A percentile compares a stretch with the other conserved stretches of the same genome.
Conservation (phyloP, 768 basidiomycete genomes). For the Boletus sp. region DNA sequence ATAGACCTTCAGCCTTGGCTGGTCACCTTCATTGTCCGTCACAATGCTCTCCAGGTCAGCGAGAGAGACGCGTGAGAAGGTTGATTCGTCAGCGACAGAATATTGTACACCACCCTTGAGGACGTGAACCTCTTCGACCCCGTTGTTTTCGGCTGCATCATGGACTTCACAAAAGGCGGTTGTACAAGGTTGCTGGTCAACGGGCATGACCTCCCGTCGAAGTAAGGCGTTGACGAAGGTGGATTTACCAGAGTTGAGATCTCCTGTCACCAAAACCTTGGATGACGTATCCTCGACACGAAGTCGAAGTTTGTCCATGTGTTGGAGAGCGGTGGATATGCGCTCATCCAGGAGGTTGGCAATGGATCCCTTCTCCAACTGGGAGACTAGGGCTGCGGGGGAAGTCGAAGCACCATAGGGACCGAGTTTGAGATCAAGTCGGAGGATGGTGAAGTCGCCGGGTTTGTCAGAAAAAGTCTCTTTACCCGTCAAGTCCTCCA, state of each 20-base stretch:
- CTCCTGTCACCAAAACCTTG: conserved; percentile 96
- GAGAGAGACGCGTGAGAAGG: conserved; percentile 68
- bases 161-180: conserved; percentile 97
- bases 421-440: conserved; percentile 91
- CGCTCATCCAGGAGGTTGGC: conserved; percentile 89
- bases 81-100: conserved; percentile 66
- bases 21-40: conserved; percentile 54
- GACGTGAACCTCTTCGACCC: conserved; percentile 83
- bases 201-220: conserved; percentile 88
- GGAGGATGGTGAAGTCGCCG: conserved; percentile 82
- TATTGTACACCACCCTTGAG: conserved; percentile 70
- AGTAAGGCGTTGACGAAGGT: conserved; percentile 97
- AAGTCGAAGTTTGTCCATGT: conserved; percentile 80
- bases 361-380: conserved; percentile 91
- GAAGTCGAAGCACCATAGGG: conserved; percentile 60
- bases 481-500: conserved; percentile 29
- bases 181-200: conserved; percentile 98
- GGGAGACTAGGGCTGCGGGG: conserved; percentile 75
- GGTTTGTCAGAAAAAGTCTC: conserved; percentile 40
- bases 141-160: conserved; percentile 78
- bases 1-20: conserved; percentile 80
- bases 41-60: conserved; percentile 78
- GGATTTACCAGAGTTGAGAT: conserved; percentile 97
- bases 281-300: conserved; percentile 91
- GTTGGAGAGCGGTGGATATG: conserved; percentile 66